These are phyloP conservation scores for Hymenoscyphus linearis DNA, from an alignment of 2,329 filamentous ascomycete genomes.

Conservation along the genomic window DNA sequence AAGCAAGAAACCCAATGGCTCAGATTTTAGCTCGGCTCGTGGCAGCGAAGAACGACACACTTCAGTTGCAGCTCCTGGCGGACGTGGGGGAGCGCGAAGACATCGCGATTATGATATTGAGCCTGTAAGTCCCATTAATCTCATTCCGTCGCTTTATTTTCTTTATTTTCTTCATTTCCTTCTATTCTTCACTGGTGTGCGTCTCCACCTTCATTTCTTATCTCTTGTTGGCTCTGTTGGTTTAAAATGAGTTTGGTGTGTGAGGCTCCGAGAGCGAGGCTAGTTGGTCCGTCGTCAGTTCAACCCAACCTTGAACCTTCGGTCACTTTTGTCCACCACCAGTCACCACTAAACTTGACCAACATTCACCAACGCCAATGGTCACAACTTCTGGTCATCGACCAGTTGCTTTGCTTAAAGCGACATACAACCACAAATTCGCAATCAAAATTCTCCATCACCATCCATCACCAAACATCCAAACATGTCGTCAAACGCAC, in stretches of 20 bases:
- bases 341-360: background rate
- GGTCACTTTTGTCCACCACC: background rate
- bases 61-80: conserved; percentile 52
- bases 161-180: background rate
- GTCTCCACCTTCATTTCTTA: background rate
- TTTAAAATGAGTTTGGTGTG: background rate
- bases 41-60: conserved; percentile 75
- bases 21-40: conserved; percentile 58
- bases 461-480: background rate
- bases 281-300: background rate
- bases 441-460: background rate
- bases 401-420: background rate
- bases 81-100: conserved; percentile 67
- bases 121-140: conserved; percentile 53
- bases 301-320: background rate
- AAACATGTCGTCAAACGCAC: background rate
- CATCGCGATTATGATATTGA: conserved; percentile 79
- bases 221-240: background rate
- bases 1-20: conserved; percentile 45
- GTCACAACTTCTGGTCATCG: background rate
- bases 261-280: background rate
- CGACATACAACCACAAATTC: background rate
- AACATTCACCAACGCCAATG: background rate
- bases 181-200: background rate
- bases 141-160: conserved; percentile 4